Percentiles rank a stretch among this genome's conserved stretches.
These are phyloP conservation scores for Macrophomina pseudophaseolina DNA, from an alignment of 2,329 filamentous ascomycete species.

Conservation along the genomic window DNA sequence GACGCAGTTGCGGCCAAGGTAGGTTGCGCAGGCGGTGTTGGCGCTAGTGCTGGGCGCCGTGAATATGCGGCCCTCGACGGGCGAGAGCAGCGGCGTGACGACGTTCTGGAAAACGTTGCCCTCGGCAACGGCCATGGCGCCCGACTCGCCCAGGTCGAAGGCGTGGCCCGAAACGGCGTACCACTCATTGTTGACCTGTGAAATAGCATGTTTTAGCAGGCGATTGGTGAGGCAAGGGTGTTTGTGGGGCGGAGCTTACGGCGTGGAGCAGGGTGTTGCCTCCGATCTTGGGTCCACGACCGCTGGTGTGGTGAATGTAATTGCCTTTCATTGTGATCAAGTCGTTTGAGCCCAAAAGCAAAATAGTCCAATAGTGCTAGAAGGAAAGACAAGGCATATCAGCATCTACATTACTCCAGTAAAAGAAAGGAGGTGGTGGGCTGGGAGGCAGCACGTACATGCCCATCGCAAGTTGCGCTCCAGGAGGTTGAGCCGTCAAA, in stretches of 20 bases:
- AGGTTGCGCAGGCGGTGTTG: slow-evolving; percentile 50
- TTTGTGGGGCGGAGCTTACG: background rate
- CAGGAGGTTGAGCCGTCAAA: slow-evolving; percentile 62
- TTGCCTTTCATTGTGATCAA: slow-evolving; percentile 64
- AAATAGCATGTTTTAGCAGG: background rate
- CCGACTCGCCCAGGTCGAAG: slow-evolving; percentile 54
- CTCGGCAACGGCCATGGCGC: slow-evolving; percentile 56
- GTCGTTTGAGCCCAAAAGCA: slow-evolving; percentile 62
- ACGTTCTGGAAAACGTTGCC: slow-evolving; percentile 65
- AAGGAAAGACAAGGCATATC: too few relatives aligned
- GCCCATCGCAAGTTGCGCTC: slow-evolving; percentile 63
- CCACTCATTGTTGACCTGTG: slow-evolving; percentile 66
- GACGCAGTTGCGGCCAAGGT: slow-evolving; percentile 58
- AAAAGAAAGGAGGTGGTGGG: too few relatives aligned
- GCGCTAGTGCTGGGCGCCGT: slow-evolving; percentile 36
- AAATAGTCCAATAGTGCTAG: slow-evolving; percentile 63
- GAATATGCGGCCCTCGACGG: slow-evolving; percentile 49
- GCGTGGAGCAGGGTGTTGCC: slow-evolving; percentile 64
- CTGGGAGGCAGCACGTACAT: slow-evolving; percentile 32
- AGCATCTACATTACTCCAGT: too few relatives aligned
- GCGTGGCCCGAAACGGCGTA: slow-evolving; percentile 61
- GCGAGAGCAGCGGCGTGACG: slow-evolving; percentile 47
- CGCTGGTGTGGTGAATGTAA: slow-evolving; percentile 64
- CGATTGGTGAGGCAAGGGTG: too few relatives aligned
- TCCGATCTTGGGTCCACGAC: slow-evolving; percentile 62